Percentiles rank a stretch among this genome's conserved stretches.
Evolutionary conservation across 495 filamentous ascomycete genomes (phyloP).

Genomic region (Aspergillus taichungensis): DNA sequence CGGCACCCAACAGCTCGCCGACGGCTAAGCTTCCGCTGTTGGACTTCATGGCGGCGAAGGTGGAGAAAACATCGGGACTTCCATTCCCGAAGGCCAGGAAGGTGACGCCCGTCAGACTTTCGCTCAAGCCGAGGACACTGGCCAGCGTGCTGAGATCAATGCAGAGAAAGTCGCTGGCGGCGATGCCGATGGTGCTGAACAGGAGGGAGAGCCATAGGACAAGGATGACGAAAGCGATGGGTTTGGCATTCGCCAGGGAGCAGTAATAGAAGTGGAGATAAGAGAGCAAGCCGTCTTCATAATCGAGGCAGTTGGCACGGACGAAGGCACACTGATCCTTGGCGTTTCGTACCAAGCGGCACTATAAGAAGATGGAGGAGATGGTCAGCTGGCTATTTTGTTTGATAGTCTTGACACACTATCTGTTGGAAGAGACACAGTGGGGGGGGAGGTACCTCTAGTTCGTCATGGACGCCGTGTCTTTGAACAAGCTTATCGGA

Average conservation of each 20-base stretch:
- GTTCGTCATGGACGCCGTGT: constrained; percentile 11
- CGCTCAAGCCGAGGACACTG: constrained; percentile 79
- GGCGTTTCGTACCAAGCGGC: constrained; percentile 68
- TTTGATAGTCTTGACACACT: too few relatives aligned
- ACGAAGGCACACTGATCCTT: constrained; percentile 83
- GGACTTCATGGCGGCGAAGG: constrained; percentile 94
- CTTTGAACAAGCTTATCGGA: not conserved
- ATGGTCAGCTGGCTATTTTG: not conserved
- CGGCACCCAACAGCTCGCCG: constrained; percentile 91
- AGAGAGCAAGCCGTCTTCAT: constrained; percentile 81
- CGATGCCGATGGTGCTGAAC: constrained; percentile 97
- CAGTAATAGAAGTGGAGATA: constrained; percentile 95
- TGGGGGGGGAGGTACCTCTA: constrained; percentile 31
- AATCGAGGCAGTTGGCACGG: constrained; percentile 69
- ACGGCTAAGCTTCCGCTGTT: constrained; percentile 93
- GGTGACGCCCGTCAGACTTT: constrained; percentile 93
- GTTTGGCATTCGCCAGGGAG: constrained; percentile 55
- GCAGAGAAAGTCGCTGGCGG: constrained; percentile 96
- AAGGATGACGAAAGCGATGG: constrained; percentile 68
- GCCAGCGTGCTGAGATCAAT: constrained; percentile 92
- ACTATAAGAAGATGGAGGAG: constrained; percentile 36
- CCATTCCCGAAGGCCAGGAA: constrained; percentile 97
- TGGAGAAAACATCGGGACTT: constrained; percentile 98
- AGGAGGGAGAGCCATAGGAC: constrained; percentile 79
- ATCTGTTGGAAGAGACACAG: too few relatives aligned